Evolutionary conservation across 805 yeast species (phyloP), one percentile per base, ranked within the genome.

Genomic region (Starmerella floricola): DNA sequence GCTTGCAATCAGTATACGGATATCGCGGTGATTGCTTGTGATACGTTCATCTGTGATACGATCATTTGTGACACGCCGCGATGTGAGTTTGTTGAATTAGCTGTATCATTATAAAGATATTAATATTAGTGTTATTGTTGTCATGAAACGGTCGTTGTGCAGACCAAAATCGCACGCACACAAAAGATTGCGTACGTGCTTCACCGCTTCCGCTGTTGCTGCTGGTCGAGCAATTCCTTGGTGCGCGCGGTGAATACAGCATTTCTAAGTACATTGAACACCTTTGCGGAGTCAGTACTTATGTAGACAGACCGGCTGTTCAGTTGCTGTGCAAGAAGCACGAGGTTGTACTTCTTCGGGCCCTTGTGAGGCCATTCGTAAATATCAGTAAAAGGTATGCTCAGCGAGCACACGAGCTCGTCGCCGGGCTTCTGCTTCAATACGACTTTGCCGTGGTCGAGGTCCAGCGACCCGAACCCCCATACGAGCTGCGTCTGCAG

Each of bases 181-280:
- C n/a, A n/a, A n/a, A n/a, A n/a, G n/a, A n/a, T n/a, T n/a, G n/a
- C n/a, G n/a, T n/a, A n/a, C 8, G 12, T 15, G 8, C 6, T 15
- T 31, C 16, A 31, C 6, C 34, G 34, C 23, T 19, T 31, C 20
- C 34, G 20, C 33, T 12, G n/a, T n/a, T n/a, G 23, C 31, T 35
- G 12, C 19, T 24, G 31, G 10, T 32, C 17, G 26, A 23, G 31
- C 11, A 49, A 40, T 6, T 28, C 43, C 31, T 40, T 27, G 19
- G 57, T 36, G 23, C 62, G 50, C 13, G 57, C 47, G 6, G 62
- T 54, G 45, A 36, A 58, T 15, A 56, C 40, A 26, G 55, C 55
- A 38, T 58, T 59, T 24, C 59, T 47, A 26, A 59, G 44, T 31
- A 47, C 36, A 29, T 56, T 56, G 41, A 48, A 55, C 32, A 52